phyloP scores from a whole-genome alignment of 176 grass and related monocot genomes.

The Metroxylon sagu region DNA sequence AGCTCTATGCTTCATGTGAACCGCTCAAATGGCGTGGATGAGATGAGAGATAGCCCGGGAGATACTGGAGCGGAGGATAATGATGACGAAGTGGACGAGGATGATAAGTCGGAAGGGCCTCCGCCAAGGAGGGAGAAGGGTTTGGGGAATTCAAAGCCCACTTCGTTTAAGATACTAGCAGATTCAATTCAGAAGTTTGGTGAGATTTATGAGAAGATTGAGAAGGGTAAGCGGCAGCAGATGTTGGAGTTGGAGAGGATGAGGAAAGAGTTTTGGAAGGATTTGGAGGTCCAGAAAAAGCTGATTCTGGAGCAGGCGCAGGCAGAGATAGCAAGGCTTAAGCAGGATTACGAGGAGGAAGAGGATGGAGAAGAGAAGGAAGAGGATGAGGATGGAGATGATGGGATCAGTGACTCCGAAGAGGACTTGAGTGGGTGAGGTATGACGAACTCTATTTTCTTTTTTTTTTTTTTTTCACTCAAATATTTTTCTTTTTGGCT shows the following conservation, averaged over 20 bases:
- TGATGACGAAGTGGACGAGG: background rate
- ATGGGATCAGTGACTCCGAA: slow-evolving; percentile 12
- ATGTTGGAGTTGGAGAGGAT: slow-evolving; percentile 59
- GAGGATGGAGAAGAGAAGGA: slow-evolving; percentile 14
- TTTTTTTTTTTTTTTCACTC: too few species aligned
- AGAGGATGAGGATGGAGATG: background rate
- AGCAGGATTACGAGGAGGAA: slow-evolving; percentile 26
- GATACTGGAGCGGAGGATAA: background rate
- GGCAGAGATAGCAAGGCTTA: slow-evolving; percentile 42
- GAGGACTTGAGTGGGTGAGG: slow-evolving; percentile 48
- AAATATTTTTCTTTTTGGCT: too few species aligned
- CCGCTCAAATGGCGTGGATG: background rate
- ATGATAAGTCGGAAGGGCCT: background rate
- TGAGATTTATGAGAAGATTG: slow-evolving; percentile 59
- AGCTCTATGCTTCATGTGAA: too few species aligned
- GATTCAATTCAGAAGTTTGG: slow-evolving; percentile 57
- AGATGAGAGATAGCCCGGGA: slow-evolving; percentile 2
- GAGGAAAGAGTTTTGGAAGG: slow-evolving; percentile 65
- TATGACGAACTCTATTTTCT: background rate
- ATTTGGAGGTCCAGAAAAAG: slow-evolving; percentile 53
- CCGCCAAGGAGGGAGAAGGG: background rate
- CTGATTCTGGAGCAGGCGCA: slow-evolving; percentile 69
- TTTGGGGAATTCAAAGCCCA: background rate
- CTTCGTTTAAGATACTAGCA: slow-evolving; percentile 30
- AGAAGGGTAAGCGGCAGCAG: slow-evolving; percentile 59